Evolutionary conservation across 2,329 filamentous ascomycete species (phyloP), one percentile per base, ranked within the genome.

Genomic region (Septoria petroselini): DNA sequence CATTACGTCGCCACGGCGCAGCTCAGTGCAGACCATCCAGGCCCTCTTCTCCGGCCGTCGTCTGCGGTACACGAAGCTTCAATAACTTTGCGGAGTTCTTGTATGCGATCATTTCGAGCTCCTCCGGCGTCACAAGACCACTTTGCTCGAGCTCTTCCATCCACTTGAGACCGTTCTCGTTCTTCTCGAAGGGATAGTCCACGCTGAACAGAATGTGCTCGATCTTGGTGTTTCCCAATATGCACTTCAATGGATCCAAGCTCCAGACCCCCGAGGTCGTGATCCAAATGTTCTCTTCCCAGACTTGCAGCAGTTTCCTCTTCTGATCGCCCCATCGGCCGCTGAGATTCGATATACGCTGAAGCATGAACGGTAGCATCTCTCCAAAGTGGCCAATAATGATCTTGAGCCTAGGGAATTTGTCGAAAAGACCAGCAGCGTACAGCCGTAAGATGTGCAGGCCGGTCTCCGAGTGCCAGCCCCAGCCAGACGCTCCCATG

Each of bases 251-350:
- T 0, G 79, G 76, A 30, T 73, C 70, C 29, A 81, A 48, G 33
- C 70, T 73, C 67, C 77, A 82, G 52, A 77, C 74, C 0, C 79
- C 79, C 52, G 73, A 76, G 0, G 79, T 82, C 2, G 80, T 83
- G 40, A 83, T 66, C 78, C 78, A 82, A 17, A 83, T 67, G 50
- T 82, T 83, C 55, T 73, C 57, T 7, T 70, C 71, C 68, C 67
- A 73, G 4, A 68, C 66, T 30, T 59, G 65, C 19, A 64, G 59
- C 37, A 82, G 72, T 2, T 68, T 60, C 2, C 70, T 56, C 11
- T 68, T 66, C 62, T 65, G 70, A 5, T 64, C 58, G 9, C 62
- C 62, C 50, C 65, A 67, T 5, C 62, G 57, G 62, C 52, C 41
- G 41, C 58, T 48, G 23, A 65, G 52, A 30, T 61, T 58, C 29